These are phyloP conservation scores for Phaeosphaeriaceae sp. DNA, from an alignment of 2,329 filamentous ascomycete genomes.

Conservation along the genomic window DNA sequence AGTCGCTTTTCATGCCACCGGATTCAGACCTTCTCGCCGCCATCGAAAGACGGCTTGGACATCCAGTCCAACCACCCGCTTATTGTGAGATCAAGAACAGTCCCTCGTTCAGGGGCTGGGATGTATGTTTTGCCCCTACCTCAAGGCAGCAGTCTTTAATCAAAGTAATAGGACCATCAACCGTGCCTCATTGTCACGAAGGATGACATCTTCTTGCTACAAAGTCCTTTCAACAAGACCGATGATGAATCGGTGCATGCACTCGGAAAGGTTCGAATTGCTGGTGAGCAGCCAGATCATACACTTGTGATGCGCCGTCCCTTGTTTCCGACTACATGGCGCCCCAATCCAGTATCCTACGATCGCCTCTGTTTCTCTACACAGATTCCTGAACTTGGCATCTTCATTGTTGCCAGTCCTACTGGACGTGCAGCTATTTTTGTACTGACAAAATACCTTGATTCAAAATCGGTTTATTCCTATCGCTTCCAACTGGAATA, in stretches of 20 bases:
- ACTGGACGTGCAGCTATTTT: slow-evolving; percentile 70
- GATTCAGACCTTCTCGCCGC: background rate
- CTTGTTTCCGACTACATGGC: slow-evolving; percentile 14
- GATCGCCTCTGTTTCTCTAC: slow-evolving; percentile 68
- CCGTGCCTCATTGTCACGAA: slow-evolving; percentile 54
- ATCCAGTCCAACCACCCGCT: background rate
- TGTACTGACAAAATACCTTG: slow-evolving; percentile 55
- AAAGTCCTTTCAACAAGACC: slow-evolving; percentile 32
- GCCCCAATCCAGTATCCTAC: background rate
- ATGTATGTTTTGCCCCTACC: background rate
- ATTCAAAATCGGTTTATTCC: slow-evolving; percentile 47
- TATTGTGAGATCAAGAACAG: background rate
- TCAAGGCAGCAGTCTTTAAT: background rate
- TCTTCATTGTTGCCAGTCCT: slow-evolving; percentile 72
- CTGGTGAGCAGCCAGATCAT: slow-evolving; percentile 3
- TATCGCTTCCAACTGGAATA: slow-evolving; percentile 63
- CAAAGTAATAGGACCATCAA: slow-evolving; percentile 9
- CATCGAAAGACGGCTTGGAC: background rate
- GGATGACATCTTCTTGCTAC: slow-evolving; percentile 53
- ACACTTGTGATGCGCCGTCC: slow-evolving; percentile 50
- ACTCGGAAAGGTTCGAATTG: background rate
- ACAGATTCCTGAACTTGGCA: slow-evolving; percentile 72
- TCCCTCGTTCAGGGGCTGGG: background rate
- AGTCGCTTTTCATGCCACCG: background rate
- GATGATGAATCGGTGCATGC: background rate